Conservation (phyloP, 192 early-diverging fungal genomes). For the Funneliformis mosseae region DNA sequence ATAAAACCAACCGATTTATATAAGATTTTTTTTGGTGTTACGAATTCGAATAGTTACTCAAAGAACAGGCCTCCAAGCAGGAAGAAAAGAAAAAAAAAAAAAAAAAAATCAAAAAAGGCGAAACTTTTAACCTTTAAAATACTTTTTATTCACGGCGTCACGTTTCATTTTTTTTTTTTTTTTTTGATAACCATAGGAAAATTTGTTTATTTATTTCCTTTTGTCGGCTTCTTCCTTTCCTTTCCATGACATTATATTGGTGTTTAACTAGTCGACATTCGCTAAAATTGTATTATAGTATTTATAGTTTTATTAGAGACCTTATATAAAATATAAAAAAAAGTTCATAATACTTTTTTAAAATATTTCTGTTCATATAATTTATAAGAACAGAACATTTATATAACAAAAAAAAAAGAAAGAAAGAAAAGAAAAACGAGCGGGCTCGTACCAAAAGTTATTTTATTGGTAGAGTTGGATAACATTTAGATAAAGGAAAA, state of each 20-base stretch:
- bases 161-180: not conserved
- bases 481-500: not conserved
- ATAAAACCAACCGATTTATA: not conserved
- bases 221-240: constrained; percentile 2
- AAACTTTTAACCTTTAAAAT: not conserved
- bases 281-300: not conserved
- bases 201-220: not conserved
- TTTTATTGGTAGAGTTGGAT: not conserved
- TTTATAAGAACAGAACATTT: not conserved
- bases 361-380: not conserved
- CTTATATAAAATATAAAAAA: not conserved
- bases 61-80: not conserved
- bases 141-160: not conserved
- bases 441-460: not conserved
- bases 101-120: not conserved
- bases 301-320: not conserved
- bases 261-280: not conserved
- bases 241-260: not conserved
- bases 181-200: not conserved
- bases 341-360: not conserved
- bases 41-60: constrained; percentile 11
- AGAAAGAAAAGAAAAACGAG: not conserved
- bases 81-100: not conserved
- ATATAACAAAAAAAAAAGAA: not conserved
- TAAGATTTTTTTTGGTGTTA: not conserved